Evolutionary conservation across 106 monocot genomes (phyloP).

Genomic region (Gastrodia elata): DNA sequence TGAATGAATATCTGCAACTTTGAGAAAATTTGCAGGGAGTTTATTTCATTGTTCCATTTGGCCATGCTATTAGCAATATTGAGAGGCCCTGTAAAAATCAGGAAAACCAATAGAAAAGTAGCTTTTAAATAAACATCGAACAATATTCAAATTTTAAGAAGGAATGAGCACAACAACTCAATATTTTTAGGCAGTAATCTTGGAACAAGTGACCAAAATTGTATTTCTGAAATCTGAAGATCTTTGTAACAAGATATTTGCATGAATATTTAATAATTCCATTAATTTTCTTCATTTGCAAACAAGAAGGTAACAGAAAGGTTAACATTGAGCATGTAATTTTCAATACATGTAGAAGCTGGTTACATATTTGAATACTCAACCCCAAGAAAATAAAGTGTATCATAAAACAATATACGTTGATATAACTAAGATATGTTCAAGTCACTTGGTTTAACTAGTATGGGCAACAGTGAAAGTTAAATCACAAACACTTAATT

Average conservation of each 20-base stretch:
- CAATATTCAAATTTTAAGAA: not conserved
- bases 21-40: slow-evolving; percentile 70
- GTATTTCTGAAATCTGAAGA: slow-evolving; percentile 1
- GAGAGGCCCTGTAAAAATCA: slow-evolving; percentile 39
- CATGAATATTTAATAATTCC: not conserved
- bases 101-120: not conserved
- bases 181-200: not conserved
- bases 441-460: too few species aligned
- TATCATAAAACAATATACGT: too few species aligned
- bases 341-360: not conserved
- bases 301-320: not conserved
- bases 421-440: too few species aligned
- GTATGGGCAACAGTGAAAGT: too few species aligned
- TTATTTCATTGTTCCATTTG: slow-evolving; percentile 67
- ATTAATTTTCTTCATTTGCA: not conserved
- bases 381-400: too few species aligned
- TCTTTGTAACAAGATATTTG: not conserved
- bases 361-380: too few species aligned
- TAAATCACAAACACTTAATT: too few species aligned
- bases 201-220: not conserved
- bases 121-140: not conserved
- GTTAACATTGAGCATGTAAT: not conserved
- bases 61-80: slow-evolving; percentile 44
- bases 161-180: not conserved
- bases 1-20: slow-evolving; percentile 71